Evolutionary conservation across 768 basidiomycete genomes (phyloP), one percentile per base, ranked within the genome.

Genomic region (Psilocybe subaeruginosa): DNA sequence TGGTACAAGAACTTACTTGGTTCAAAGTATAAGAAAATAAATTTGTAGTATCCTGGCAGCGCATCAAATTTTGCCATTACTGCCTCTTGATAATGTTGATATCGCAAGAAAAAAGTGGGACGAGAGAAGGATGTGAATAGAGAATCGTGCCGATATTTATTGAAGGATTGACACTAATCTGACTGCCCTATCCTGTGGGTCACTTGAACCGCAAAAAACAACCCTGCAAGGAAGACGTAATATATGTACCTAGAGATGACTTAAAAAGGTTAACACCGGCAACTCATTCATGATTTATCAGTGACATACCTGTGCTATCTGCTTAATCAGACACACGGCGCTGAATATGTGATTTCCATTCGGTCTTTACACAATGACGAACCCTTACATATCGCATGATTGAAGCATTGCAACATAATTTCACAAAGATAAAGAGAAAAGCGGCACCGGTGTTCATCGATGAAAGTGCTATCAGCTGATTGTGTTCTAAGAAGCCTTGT

Each of bases 1-100:
- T 27, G 5, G 17, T 5, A 43, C 16, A 53, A 5, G 11, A 48
- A 48, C 72, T 45, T 45, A 86, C 87, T 63, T 35, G 87, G 87
- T 64, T 89, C 87, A 3, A 87, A 63, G 68, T 87, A 80, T 37
- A 87, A 72, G 69, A 87, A 88, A 9, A 88, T 70, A 29, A 77
- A 64, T 52, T 78, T 76, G 72, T 89, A 89, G 66, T 82, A 77
- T 27, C 86, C 84, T 5, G 86, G 80, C 27, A 88, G 71, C 2
- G 84, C 84, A 46, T 78, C 80, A 63, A 87, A 88, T 19, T 53
- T 35, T n/a, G 63, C 61, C 67, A 67, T 68, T 4, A 29, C 39
- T 43, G 45, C 12, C n/a, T 56, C 31, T 39, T 23, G 16, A 12
- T 12, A 5, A 45, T 8, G 17, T 16, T 33, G n/a, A 6, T n/a